Evolutionary conservation across 164 flowering plant genomes (phyloP).

Genomic region (Hamamelis virginiana): DNA sequence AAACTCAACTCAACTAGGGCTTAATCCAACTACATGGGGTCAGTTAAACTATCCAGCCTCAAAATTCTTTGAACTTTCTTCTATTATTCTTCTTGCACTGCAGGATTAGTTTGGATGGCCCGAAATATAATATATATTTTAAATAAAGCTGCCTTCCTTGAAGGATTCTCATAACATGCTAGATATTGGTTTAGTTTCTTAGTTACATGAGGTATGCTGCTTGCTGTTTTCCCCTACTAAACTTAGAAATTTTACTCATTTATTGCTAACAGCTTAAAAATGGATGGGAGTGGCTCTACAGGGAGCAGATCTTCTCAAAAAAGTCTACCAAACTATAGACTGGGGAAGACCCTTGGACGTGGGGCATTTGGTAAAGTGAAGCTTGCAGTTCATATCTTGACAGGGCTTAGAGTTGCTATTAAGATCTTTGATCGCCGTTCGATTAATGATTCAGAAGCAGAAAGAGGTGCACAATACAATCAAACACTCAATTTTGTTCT

Average conservation of each 20-base stretch:
- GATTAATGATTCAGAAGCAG: slow-evolving; percentile 3
- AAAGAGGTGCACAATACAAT: slow-evolving; percentile 12
- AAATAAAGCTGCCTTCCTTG: neutral
- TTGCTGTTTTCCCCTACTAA: neutral
- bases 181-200: neutral
- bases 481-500: neutral
- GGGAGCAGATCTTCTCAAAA: slow-evolving; percentile 11
- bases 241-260: neutral
- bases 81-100: too few species aligned
- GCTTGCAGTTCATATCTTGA: slow-evolving; percentile 27
- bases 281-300: slow-evolving; percentile 14
- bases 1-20: too few species aligned
- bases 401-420: slow-evolving; percentile 29
- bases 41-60: too few species aligned
- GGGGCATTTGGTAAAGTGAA: slow-evolving; percentile 32
- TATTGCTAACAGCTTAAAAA: slow-evolving; percentile 10
- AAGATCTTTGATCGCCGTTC: slow-evolving; percentile 23
- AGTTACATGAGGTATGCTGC: neutral
- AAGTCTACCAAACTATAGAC: slow-evolving; percentile 14
- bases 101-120: too few species aligned
- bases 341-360: slow-evolving; percentile 20
- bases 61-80: too few species aligned
- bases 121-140: too few species aligned
- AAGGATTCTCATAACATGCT: neutral
- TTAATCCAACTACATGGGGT: too few species aligned